phyloP scores from a whole-genome alignment of 257 asterid species.

The Lithospermum erythrorhizon region DNA sequence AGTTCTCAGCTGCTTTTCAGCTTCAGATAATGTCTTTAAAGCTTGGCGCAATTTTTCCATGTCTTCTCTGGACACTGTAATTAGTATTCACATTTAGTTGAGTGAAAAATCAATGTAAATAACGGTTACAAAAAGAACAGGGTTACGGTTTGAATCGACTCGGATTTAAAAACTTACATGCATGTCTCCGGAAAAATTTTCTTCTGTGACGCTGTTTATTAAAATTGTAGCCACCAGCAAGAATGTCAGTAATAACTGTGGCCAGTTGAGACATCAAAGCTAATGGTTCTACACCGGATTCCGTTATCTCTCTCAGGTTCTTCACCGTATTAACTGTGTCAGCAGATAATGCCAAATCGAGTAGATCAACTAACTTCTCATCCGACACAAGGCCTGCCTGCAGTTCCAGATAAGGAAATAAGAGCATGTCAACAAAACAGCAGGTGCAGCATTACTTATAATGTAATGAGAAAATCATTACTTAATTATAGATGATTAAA shows the following conservation, averaged over 20 bases:
- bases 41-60: slow-evolving; percentile 95
- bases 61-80: slow-evolving; percentile 72
- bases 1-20: slow-evolving; percentile 92
- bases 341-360: slow-evolving; percentile 91
- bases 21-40: slow-evolving; percentile 82
- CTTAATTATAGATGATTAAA: too few relatives aligned
- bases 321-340: slow-evolving; percentile 93
- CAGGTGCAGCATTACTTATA: too few relatives aligned
- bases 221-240: slow-evolving; percentile 84
- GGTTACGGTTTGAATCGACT: not conserved
- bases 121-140: slow-evolving; percentile 5
- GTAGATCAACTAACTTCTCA: slow-evolving; percentile 87
- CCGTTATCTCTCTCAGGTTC: slow-evolving; percentile 84
- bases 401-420: slow-evolving; percentile 8
- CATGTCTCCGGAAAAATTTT: slow-evolving; percentile 62
- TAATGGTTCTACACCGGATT: slow-evolving; percentile 93
- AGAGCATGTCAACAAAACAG: not conserved
- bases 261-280: slow-evolving; percentile 98
- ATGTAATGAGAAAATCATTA: too few relatives aligned
- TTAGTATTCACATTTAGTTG: slow-evolving; percentile 6
- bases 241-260: slow-evolving; percentile 84
- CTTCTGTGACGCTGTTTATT: slow-evolving; percentile 53
- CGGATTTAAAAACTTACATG: slow-evolving; percentile 40
- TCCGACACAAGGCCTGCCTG: slow-evolving; percentile 96
- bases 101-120: not conserved